These are phyloP conservation scores for Megacollybia marginata DNA, from an alignment of 768 basidiomycete species.

Conservation along the genomic window DNA sequence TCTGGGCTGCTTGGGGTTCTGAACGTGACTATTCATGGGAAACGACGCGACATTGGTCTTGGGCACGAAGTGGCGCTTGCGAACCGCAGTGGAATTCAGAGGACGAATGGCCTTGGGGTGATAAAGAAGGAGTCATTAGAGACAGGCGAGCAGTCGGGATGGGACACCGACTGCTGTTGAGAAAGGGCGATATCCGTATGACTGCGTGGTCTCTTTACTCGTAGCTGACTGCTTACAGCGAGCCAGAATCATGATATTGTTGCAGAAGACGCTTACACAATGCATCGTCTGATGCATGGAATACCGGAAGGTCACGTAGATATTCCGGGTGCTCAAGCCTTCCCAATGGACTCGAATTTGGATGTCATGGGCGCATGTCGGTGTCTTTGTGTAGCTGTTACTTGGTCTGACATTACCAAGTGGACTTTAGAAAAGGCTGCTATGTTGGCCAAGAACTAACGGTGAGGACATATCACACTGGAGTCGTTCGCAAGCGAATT, in stretches of 20 bases:
- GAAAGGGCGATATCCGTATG: constrained; percentile 71
- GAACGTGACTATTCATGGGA: constrained; percentile 25
- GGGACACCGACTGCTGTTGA: constrained; percentile 67
- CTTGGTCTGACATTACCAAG: constrained; percentile 23
- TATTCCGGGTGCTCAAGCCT: constrained; percentile 66
- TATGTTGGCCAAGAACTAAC: constrained; percentile 98
- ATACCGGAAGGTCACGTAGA: constrained; percentile 85
- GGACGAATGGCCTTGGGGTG: constrained; percentile 53
- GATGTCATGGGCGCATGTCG: constrained; percentile 91
- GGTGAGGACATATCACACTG: constrained; percentile 93
- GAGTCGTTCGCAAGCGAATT: constrained; percentile 83
- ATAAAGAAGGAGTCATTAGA: constrained; percentile 37
- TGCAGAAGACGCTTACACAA: constrained; percentile 50
- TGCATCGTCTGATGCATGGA: constrained; percentile 75
- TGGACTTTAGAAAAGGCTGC: constrained; percentile 96
- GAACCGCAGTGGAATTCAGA: constrained; percentile 65
- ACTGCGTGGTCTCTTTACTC: constrained; percentile 11
- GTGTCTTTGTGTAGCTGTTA: constrained; percentile 20
- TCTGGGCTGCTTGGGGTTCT: constrained; percentile 78
- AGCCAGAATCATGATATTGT: constrained; percentile 43
- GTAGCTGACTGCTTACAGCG: constrained; percentile 36
- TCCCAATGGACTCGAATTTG: constrained; percentile 93
- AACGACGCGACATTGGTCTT: constrained; percentile 32
- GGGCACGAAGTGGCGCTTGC: constrained; percentile 64
- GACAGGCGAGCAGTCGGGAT: constrained; percentile 73